Conservation (phyloP, 1,284 basidiomycete species). For the Apiotrichum sp. region DNA sequence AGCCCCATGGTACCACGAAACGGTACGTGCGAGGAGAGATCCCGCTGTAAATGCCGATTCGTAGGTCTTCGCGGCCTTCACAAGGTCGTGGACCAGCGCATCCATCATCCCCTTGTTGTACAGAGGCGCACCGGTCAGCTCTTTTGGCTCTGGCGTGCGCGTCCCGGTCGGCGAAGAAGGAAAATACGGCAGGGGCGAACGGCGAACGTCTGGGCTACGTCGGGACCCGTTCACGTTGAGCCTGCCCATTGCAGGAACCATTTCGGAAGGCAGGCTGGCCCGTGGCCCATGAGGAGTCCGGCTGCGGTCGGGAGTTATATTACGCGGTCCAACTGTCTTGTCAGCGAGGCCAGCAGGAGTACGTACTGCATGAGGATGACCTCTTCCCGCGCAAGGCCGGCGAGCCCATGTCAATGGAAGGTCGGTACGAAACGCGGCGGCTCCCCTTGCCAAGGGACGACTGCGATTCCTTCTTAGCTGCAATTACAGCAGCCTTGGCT, state of each 20-base stretch:
- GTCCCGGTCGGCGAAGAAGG: background rate
- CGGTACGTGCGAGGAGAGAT: conserved; percentile 7
- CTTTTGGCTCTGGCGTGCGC: background rate
- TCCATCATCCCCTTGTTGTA: conserved; percentile 5
- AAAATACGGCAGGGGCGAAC: background rate
- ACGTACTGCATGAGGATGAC: no score
- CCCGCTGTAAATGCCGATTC: conserved; percentile 3
- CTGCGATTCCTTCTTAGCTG: no score
- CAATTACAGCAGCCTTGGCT: background rate
- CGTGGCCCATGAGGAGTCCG: no score
- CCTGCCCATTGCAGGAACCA: background rate
- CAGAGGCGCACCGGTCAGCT: conserved; percentile 6
- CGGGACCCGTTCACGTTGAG: background rate
- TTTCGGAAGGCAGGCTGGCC: no score
- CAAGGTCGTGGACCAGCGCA: conserved; percentile 1
- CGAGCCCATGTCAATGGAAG: no score
- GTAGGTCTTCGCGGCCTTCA: background rate
- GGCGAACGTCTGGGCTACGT: background rate
- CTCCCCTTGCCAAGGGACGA: no score
- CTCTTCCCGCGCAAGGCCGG: no score
- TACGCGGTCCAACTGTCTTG: no score
- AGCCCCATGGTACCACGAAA: conserved; percentile 10
- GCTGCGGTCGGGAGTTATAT: no score
- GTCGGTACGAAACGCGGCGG: no score
- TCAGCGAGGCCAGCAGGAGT: no score